Conservation (phyloP, 345 rosid species). For the Ailanthus altissimus region DNA sequence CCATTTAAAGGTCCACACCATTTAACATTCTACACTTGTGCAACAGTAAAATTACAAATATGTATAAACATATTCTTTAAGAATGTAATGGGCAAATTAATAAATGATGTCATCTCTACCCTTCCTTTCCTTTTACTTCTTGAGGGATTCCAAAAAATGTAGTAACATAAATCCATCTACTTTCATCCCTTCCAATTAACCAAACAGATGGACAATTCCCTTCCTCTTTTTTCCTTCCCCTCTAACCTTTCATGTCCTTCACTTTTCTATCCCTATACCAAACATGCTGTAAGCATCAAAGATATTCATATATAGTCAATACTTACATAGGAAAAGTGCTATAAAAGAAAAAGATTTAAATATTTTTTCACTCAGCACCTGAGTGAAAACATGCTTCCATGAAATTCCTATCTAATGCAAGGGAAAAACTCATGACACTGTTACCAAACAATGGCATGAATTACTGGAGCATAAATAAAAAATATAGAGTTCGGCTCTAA, state of each 20-base stretch:
- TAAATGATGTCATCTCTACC: not conserved
- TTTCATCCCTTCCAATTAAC: not conserved
- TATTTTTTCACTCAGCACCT: not conserved
- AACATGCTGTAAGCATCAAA: not conserved
- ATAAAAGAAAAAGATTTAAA: not conserved
- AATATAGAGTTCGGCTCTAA: not conserved
- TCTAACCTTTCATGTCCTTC: not conserved
- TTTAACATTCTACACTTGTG: not conserved
- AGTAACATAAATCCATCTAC: not conserved
- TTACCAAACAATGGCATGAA: not conserved
- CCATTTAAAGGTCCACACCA: not conserved
- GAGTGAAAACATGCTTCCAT: not conserved
- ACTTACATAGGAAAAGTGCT: not conserved
- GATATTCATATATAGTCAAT: not conserved
- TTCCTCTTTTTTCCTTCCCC: not conserved
- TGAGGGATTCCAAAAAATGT: not conserved
- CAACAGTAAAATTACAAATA: not conserved
- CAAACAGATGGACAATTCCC: not conserved
- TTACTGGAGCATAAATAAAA: not conserved
- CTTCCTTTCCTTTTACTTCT: not conserved
- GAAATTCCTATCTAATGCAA: constrained; percentile 2
- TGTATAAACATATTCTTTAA: not conserved
- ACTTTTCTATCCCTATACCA: not conserved
- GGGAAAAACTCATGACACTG: not conserved
- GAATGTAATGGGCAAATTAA: not conserved